These are phyloP conservation scores for Ascochyta rabiei DNA, from an alignment of 2,329 filamentous ascomycete species.

Conservation along the genomic window DNA sequence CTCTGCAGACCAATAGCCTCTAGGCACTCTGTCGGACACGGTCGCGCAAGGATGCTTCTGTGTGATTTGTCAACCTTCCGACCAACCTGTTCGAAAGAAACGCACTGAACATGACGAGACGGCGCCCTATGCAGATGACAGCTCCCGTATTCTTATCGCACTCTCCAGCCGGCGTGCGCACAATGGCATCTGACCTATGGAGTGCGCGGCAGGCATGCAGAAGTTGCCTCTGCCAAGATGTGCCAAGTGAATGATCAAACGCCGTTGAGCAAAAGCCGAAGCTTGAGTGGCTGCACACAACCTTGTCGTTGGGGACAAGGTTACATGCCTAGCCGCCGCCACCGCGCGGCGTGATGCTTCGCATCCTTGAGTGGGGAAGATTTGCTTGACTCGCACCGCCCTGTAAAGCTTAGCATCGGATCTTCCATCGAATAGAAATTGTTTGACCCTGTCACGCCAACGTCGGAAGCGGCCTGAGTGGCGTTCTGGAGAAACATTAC, in stretches of 20 bases:
- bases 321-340: slow-evolving; percentile 18
- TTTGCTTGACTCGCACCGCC: slow-evolving; percentile 12
- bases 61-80: not conserved
- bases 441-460: not conserved
- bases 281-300: slow-evolving; percentile 13
- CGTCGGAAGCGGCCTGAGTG: slow-evolving; percentile 5
- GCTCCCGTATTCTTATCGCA: slow-evolving; percentile 11
- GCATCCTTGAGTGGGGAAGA: slow-evolving; percentile 17
- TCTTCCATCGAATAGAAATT: slow-evolving; percentile 2
- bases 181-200: slow-evolving; percentile 6
- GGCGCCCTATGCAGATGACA: not conserved
- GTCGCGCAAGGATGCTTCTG: not conserved
- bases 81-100: not conserved
- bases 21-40: not conserved
- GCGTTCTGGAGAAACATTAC: slow-evolving; percentile 1
- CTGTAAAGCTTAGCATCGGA: slow-evolving; percentile 17
- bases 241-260: slow-evolving; percentile 6
- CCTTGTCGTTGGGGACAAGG: slow-evolving; percentile 1
- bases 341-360: slow-evolving; percentile 12
- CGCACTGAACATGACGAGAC: not conserved
- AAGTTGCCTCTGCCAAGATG: slow-evolving; percentile 1
- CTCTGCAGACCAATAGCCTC: not conserved
- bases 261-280: slow-evolving; percentile 17
- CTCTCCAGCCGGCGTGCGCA: not conserved
- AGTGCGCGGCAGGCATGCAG: slow-evolving; percentile 10